Percentiles rank a stretch among this genome's conserved stretches.
phyloP scores from a whole-genome alignment of 208 protist species.

The Crithidia expoeki region DNA sequence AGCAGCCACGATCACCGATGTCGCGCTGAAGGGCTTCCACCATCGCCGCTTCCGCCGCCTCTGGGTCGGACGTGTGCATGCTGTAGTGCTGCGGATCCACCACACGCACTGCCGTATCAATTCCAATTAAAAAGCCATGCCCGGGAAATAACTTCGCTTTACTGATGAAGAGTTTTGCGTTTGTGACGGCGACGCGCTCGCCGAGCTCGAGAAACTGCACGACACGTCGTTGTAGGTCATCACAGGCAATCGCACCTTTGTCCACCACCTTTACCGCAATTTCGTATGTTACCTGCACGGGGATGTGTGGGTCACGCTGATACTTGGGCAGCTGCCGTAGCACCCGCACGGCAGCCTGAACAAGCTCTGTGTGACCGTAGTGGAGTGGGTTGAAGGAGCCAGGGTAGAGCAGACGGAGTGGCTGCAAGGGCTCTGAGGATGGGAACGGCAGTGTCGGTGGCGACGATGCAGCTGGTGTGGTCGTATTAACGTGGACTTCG shows the following conservation, averaged over 20 bases:
- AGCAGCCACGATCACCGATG: constrained; percentile 35
- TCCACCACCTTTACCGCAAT: constrained; percentile 63
- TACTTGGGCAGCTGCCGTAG: constrained; percentile 16
- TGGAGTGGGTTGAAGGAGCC: constrained; percentile 81
- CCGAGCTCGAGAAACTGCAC: constrained; percentile 52
- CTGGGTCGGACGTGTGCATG: constrained; percentile 18
- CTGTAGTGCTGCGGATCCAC: constrained; percentile 75
- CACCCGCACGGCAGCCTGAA: constrained; percentile 39
- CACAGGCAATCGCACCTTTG: constrained; percentile 42
- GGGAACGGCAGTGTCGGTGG: not conserved
- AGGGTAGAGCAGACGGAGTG: constrained; percentile 61
- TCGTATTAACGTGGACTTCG: not conserved
- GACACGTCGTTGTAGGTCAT: constrained; percentile 52
- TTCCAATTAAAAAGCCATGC: constrained; percentile 73
- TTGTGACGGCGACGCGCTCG: constrained; percentile 63
- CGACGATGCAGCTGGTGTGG: not conserved
- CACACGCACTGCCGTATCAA: constrained; percentile 75
- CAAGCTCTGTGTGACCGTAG: constrained; percentile 81
- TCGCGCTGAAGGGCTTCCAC: constrained; percentile 30
- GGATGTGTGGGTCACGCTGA: not conserved
- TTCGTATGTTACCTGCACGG: constrained; percentile 66
- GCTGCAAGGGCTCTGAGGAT: not conserved
- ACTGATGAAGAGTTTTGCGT: constrained; percentile 60
- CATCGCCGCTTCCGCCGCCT: constrained; percentile 35
- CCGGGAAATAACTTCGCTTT: constrained; percentile 70